Percentiles rank a stretch among this genome's conserved stretches.
These are phyloP conservation scores for Dendrobium catenatum DNA, from an alignment of 106 monocot species.

Conservation along the genomic window DNA sequence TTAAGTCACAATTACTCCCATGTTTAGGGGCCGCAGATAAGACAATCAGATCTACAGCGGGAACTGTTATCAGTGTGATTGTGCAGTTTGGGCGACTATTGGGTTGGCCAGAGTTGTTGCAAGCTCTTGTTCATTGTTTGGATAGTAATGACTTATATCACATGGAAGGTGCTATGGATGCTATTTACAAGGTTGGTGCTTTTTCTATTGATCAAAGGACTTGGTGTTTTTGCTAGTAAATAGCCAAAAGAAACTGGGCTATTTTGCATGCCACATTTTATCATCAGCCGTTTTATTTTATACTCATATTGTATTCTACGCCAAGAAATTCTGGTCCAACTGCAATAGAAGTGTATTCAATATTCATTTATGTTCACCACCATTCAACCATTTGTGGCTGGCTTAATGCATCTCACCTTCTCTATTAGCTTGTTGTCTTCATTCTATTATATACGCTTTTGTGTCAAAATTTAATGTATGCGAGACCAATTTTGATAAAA, in stretches of 20 bases:
- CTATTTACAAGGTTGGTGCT: slow-evolving; percentile 71
- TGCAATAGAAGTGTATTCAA: neutral
- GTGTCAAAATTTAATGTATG: neutral
- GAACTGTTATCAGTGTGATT: slow-evolving; percentile 86
- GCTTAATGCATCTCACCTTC: neutral
- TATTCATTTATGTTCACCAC: neutral
- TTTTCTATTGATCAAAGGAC: neutral
- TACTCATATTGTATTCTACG: neutral
- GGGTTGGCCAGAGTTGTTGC: slow-evolving; percentile 91
- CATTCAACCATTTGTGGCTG: neutral
- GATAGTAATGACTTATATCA: slow-evolving; percentile 91
- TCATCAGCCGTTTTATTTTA: neutral
- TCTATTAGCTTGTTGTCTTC: neutral
- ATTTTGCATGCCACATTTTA: neutral
- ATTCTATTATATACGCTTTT: neutral
- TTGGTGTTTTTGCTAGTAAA: neutral
- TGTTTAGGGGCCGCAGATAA: slow-evolving; percentile 79
- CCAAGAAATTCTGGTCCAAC: neutral
- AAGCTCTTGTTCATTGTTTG: slow-evolving; percentile 81
- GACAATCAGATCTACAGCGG: slow-evolving; percentile 83
- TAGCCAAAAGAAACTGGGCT: neutral
- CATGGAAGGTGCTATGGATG: slow-evolving; percentile 98
- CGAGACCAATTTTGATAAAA: neutral
- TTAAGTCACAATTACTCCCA: slow-evolving; percentile 73
- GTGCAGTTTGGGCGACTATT: slow-evolving; percentile 53